Evolutionary conservation across 441 rosid species (phyloP), one percentile per base, ranked within the genome.

Genomic region (Jatropha multifida): DNA sequence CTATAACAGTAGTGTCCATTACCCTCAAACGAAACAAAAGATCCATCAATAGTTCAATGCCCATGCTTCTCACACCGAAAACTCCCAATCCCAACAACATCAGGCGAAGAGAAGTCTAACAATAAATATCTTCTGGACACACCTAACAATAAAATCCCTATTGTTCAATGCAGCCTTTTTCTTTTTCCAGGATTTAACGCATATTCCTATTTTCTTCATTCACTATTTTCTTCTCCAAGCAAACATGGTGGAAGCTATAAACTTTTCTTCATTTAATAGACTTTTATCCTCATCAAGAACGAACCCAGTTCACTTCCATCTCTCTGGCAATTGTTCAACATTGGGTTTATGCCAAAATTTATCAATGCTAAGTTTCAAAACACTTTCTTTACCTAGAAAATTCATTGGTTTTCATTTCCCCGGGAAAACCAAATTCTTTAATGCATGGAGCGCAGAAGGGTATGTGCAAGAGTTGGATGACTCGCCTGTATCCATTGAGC

Each of bases 401-500:
- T 56, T 74, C 13, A 8, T 20, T 65, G 78, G 64, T 71, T 79
- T 20, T 55, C 65, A 62, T 48, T 54, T 76, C 69, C 54, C 55
- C 14, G 61, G 74, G 83, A 82, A 73, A 81, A 40, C 84, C 75
- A 32, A 83, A 65, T 78, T 80, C 38, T 2, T 83, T 48, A 73
- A 76, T 73, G 88, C 83, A 32, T 75, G 20, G 80, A 78, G 72
- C 64, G 82, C 78, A 64, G 88, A 85, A 32, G 87, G 84, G 80
- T 62, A 81, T 44, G 71, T 80, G 61, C 85, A 80, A 72, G 85
- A 86, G 76, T 55, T 85, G 66, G 93, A 88, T 82, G 91, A 86
- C 15, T 81, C 88, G 4, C 97, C 93, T 41, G 81, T 88, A 10
- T 87, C 93, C 1, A 42, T 90, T 27, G 88, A 88, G 76, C 83